Evolutionary conservation across 768 basidiomycete species (phyloP).

Genomic region (Nidularia sp.): DNA sequence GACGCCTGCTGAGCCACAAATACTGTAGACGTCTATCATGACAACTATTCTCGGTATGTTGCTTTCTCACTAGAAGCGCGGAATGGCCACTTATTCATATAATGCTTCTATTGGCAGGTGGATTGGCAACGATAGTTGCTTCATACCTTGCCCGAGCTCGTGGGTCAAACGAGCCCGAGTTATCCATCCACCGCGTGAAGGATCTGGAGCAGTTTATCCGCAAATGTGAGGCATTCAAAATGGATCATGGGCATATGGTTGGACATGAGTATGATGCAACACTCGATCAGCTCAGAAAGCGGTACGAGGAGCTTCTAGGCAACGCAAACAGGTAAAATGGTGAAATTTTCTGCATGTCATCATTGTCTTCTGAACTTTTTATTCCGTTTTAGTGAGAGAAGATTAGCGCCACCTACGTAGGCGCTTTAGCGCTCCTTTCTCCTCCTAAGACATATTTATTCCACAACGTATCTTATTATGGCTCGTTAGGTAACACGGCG

Average conservation of each 20-base stretch:
- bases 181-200: conserved; percentile 47
- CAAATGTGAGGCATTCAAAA: conserved; percentile 49
- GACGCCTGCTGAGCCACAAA: not conserved
- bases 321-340: conserved; percentile 27
- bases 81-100: not conserved
- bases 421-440: too few species aligned
- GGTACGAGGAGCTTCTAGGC: conserved; percentile 47
- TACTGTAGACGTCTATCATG: conserved; percentile 25
- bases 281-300: conserved; percentile 28
- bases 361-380: not conserved
- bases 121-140: conserved; percentile 60
- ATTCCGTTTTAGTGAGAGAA: conserved; percentile 1
- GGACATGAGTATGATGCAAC: conserved; percentile 30
- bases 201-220: conserved; percentile 68
- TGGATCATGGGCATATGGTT: conserved; percentile 49
- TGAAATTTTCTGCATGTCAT: not conserved
- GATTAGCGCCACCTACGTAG: conserved; percentile 4
- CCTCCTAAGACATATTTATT: too few species aligned
- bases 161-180: conserved; percentile 67
- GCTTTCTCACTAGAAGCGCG: not conserved
- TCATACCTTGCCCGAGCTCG: conserved; percentile 70
- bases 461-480: too few species aligned
- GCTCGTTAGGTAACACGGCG: too few species aligned
- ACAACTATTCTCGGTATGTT: conserved; percentile 32
- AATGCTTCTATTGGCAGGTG: conserved; percentile 38